Evolutionary conservation across 2,329 filamentous ascomycete genomes (phyloP).

Genomic region (Alternaria triticimaculans): DNA sequence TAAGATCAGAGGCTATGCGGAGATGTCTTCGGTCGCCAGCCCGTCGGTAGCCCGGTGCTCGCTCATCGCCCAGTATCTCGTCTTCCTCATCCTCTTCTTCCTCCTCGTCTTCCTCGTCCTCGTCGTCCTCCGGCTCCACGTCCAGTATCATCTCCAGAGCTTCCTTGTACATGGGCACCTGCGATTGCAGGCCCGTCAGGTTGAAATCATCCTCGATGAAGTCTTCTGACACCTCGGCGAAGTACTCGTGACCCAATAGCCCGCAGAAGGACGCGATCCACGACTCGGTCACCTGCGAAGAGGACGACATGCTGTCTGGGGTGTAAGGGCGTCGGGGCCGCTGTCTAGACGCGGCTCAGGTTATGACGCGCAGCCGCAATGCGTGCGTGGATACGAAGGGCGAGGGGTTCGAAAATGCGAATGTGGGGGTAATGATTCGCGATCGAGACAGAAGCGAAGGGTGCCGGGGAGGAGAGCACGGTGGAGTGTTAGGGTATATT

Average conservation of each 20-base stretch:
- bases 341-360: slow-evolving; percentile 22
- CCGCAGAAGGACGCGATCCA: slow-evolving; percentile 99
- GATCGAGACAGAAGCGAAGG: slow-evolving; percentile 5
- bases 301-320: slow-evolving; percentile 58
- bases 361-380: slow-evolving; percentile 29
- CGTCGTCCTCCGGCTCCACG: slow-evolving; percentile 93
- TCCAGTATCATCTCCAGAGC: slow-evolving; percentile 99
- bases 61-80: slow-evolving; percentile 56
- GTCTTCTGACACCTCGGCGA: slow-evolving; percentile 97
- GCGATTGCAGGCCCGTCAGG: slow-evolving; percentile 89
- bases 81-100: slow-evolving; percentile 65
- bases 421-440: slow-evolving; percentile 31
- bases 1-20: slow-evolving; percentile 89
- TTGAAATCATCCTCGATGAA: slow-evolving; percentile 99
- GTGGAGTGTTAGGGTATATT: not conserved
- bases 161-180: slow-evolving; percentile 99
- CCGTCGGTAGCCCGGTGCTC: slow-evolving; percentile 62
- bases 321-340: slow-evolving; percentile 14
- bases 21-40: slow-evolving; percentile 70
- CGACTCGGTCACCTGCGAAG: slow-evolving; percentile 73
- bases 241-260: slow-evolving; percentile 95
- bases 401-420: slow-evolving; percentile 39
- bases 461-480: not conserved
- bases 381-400: slow-evolving; percentile 20
- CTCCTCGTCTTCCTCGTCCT: slow-evolving; percentile 77